Base-by-base conservation (phyloP, 176 grass and related monocot genomes). In the Secale cereale region DNA sequence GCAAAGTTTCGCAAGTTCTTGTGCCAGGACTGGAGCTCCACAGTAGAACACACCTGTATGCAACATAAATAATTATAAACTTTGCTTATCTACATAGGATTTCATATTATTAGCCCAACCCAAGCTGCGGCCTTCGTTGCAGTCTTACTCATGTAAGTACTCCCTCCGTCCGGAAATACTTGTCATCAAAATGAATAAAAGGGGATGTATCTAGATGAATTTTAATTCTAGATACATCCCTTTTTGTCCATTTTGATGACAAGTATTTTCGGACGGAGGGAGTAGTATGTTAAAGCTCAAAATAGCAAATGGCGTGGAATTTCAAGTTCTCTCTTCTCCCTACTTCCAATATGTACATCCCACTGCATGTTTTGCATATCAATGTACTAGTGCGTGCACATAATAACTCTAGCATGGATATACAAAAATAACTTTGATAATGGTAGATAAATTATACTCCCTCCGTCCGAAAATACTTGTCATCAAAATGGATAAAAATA, bases 11-110 rank as follows among this genome's bases (percentile, higher is more conserved):
- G 85, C 92, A 65, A 99, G 84, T 87, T 99, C 97, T 85, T 97
- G 94, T 19, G 88, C 97, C 73, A 99, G 84, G 79, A 96, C 86
- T 29, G 97, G 97, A 48, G 89, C 92, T 79, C 97, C 97, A 77
- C 97, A 99, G 56, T 99, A 99, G 88, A 99, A 99, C 52, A 99
- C 97, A 82, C 97, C 97, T 99, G 89, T 35, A 85, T 76, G 75
- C 71, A 78, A 84, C 66, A 23, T 60, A 77, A 86, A 85, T 32
- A 72, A 40, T 65, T 81, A 74, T 74, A 3, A 20, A 65, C 17
- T 67, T 67, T 16, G 57, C 6, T 52, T 41, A 46, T 27, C 6
- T 10, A 14, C 9, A 70, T 20, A 57, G 1, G 27, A 80, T 50
- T 76, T 77, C 16, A 19, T 57, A 70, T 52, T 48, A 48, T 25